Percentiles rank a stretch among this genome's conserved stretches.
phyloP scores from a whole-genome alignment of 2,329 filamentous ascomycete genomes.

The Dactylonectria macrodidyma region DNA sequence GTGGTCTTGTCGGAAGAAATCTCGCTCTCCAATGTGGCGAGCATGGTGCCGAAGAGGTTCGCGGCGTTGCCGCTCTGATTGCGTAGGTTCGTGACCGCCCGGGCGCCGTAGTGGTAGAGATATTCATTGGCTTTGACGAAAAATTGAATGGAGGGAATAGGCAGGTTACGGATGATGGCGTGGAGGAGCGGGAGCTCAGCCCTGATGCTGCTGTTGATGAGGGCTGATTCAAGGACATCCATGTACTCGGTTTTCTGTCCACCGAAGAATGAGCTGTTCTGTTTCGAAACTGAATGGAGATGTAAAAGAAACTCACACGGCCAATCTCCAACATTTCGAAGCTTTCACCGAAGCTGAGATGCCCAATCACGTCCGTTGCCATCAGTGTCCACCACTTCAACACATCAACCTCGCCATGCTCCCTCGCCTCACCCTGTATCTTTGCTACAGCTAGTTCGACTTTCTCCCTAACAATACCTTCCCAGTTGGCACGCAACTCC shows the following conservation, averaged over 20 bases:
- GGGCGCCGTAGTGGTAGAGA: conserved; percentile 11
- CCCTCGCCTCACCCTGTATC: conserved; percentile 14
- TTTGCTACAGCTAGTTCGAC: conserved; percentile 8
- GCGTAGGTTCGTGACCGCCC: conserved; percentile 12
- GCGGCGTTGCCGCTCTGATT: conserved; percentile 13
- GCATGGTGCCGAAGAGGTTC: conserved; percentile 20
- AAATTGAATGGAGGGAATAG: conserved; percentile 5
- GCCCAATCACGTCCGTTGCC: conserved; percentile 33
- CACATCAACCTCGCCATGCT: conserved; percentile 12
- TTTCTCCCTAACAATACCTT: conserved; percentile 18
- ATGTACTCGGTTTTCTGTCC: conserved; percentile 12
- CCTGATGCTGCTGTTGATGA: conserved; percentile 12
- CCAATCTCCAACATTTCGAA: conserved; percentile 34
- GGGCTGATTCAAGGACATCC: conserved; percentile 1
- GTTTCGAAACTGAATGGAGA: not conserved
- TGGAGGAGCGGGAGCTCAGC: conserved; percentile 11
- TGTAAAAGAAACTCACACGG: conserved; percentile 15
- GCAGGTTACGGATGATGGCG: conserved; percentile 3
- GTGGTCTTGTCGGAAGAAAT: not conserved
- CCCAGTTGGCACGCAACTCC: conserved; percentile 25
- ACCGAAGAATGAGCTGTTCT: not conserved
- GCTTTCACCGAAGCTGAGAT: conserved; percentile 34
- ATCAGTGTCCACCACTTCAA: conserved; percentile 41
- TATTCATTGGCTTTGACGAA: conserved; percentile 6
- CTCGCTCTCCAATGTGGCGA: conserved; percentile 4